phyloP scores from a whole-genome alignment of 1,284 basidiomycete species.

The Ceratobasidium sp. region DNA sequence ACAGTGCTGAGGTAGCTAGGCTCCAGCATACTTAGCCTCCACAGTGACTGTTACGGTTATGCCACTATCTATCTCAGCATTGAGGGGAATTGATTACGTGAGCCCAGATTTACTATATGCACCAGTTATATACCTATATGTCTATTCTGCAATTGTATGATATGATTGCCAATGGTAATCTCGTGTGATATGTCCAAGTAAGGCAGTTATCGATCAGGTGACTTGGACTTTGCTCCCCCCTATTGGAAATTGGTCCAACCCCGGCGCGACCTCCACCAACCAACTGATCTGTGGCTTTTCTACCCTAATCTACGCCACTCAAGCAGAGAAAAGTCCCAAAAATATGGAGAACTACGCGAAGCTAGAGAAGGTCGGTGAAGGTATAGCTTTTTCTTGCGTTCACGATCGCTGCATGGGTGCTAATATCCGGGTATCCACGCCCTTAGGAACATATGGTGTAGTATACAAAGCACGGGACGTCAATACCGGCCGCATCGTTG shows the following conservation, averaged over 20 bases:
- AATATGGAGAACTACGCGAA: conserved; percentile 60
- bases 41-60: no score
- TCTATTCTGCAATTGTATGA: no score
- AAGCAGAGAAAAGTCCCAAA: not conserved
- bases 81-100: no score
- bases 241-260: not conserved
- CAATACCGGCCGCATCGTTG: conserved; percentile 78
- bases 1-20: no score
- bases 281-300: no score
- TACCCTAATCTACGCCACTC: not conserved
- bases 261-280: not conserved
- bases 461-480: conserved; percentile 92
- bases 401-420: not conserved
- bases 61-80: no score
- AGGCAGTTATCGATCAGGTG: no score
- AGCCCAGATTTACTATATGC: no score
- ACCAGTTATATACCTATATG: no score
- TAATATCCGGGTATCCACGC: conserved; percentile 1
- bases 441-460: conserved; percentile 97
- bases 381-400: conserved; percentile 46
- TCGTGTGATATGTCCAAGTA: no score
- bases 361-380: conserved; percentile 60
- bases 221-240: not conserved
- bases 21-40: no score
- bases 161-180: no score